Evolutionary conservation across 2,329 filamentous ascomycete species (phyloP).

Genomic region (Sclerotinia subarctica): DNA sequence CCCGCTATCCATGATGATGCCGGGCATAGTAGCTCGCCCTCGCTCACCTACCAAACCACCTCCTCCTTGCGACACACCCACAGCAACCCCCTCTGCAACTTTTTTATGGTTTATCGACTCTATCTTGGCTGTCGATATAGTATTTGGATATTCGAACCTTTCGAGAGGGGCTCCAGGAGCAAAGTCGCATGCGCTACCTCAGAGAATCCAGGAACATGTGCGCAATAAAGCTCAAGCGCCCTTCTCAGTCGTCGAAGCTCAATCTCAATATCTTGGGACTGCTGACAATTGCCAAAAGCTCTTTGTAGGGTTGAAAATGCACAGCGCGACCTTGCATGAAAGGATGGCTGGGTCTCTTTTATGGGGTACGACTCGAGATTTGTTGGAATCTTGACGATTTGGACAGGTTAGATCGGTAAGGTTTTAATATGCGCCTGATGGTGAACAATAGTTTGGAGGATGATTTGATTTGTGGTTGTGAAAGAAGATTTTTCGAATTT

Average conservation of each 20-base stretch:
- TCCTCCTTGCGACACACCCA: conserved; percentile 32
- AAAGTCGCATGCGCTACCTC: conserved; percentile 36
- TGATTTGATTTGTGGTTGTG: conserved; percentile 10
- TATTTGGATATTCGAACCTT: conserved; percentile 17
- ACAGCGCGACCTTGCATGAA: conserved; percentile 36
- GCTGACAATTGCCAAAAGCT: conserved; percentile 20
- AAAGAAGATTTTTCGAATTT: neutral
- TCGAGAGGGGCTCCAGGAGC: conserved; percentile 27
- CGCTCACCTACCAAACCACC: conserved; percentile 30
- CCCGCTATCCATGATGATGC: conserved; percentile 56
- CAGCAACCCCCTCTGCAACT: conserved; percentile 33
- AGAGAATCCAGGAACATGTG: conserved; percentile 32
- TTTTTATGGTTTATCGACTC: conserved; percentile 35
- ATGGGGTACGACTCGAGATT: conserved; percentile 19
- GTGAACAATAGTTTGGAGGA: neutral
- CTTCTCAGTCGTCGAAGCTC: conserved; percentile 7
- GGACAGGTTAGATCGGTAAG: neutral
- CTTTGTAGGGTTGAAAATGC: conserved; percentile 30
- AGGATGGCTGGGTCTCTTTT: conserved; percentile 28
- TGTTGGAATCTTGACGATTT: conserved; percentile 10
- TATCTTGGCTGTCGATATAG: conserved; percentile 37
- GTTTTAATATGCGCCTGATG: conserved; percentile 7
- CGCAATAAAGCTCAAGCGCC: conserved; percentile 28
- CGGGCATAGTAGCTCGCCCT: conserved; percentile 46
- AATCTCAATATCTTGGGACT: conserved; percentile 6